phyloP scores from a whole-genome alignment of 1,284 basidiomycete genomes.

The Gomphus bonarii region DNA sequence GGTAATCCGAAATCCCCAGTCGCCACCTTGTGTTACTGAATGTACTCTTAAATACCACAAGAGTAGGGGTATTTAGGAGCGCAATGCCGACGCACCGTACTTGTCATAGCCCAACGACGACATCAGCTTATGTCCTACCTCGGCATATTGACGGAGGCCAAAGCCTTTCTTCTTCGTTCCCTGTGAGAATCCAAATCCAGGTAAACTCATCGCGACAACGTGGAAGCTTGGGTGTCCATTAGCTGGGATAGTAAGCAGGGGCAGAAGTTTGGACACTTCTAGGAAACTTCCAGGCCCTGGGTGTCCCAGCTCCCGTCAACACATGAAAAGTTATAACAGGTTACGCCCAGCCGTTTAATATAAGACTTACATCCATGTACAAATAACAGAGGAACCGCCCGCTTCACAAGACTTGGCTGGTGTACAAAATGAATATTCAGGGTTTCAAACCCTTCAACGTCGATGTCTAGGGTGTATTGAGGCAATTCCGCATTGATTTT shows the following conservation, averaged over 20 bases:
- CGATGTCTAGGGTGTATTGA: slow-evolving; percentile 6
- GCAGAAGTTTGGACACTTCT: slow-evolving; percentile 28
- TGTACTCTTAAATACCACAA: background rate
- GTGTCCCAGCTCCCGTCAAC: background rate
- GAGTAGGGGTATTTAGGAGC: background rate
- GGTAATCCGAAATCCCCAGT: slow-evolving; percentile 40
- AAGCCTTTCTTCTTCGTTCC: slow-evolving; percentile 30
- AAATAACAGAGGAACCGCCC: slow-evolving; percentile 11
- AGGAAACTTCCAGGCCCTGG: slow-evolving; percentile 54
- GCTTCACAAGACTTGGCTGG: background rate
- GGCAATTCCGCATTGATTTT: background rate
- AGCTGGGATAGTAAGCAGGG: background rate
- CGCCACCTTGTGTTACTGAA: slow-evolving; percentile 43
- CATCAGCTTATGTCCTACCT: slow-evolving; percentile 40
- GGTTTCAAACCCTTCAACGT: slow-evolving; percentile 3
- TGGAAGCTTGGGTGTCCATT: slow-evolving; percentile 43
- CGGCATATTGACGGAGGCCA: slow-evolving; percentile 22
- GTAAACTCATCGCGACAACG: slow-evolving; percentile 43
- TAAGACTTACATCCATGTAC: slow-evolving; percentile 10
- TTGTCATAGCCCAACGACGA: slow-evolving; percentile 38
- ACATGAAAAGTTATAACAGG: background rate
- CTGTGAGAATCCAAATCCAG: slow-evolving; percentile 33
- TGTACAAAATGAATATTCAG: slow-evolving; percentile 13
- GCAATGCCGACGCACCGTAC: slow-evolving; percentile 29
- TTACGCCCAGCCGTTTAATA: slow-evolving; percentile 15